Percentiles rank a stretch among this genome's conserved stretches.
Conservation (phyloP, 129 eudicot species). For the Heracleum sosnowskyi region DNA sequence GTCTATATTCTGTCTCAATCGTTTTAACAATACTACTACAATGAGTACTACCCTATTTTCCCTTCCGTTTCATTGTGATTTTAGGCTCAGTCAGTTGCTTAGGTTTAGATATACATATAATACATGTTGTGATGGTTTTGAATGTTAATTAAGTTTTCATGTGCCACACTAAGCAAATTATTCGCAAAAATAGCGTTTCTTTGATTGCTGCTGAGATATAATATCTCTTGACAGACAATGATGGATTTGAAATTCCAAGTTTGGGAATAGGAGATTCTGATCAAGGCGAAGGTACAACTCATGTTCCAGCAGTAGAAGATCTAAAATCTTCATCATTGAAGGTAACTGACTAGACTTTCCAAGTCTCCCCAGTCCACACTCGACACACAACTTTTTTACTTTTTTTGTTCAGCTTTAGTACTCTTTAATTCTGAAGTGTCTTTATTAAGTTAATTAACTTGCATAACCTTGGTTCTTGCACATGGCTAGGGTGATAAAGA, state of each 20-base stretch:
- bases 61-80: neutral
- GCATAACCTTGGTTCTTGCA: neutral
- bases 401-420: neutral
- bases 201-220: neutral
- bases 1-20: neutral
- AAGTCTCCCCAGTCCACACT: too few species aligned
- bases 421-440: neutral
- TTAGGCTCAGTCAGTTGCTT: neutral
- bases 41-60: neutral
- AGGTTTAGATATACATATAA: too few species aligned
- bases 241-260: constrained; percentile 96
- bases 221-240: constrained; percentile 48
- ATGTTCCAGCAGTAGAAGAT: constrained; percentile 38
- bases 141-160: neutral
- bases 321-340: constrained; percentile 27
- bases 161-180: neutral
- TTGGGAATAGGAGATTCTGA: constrained; percentile 63
- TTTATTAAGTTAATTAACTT: neutral
- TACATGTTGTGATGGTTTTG: neutral
- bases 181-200: neutral
- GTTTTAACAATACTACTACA: neutral
- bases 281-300: constrained; percentile 22
- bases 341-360: constrained; percentile 33
- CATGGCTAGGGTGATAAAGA: constrained; percentile 51
- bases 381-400: neutral